Evolutionary conservation across 139 green algal species (phyloP).

Genomic region (Chlorella sorokiniana): DNA sequence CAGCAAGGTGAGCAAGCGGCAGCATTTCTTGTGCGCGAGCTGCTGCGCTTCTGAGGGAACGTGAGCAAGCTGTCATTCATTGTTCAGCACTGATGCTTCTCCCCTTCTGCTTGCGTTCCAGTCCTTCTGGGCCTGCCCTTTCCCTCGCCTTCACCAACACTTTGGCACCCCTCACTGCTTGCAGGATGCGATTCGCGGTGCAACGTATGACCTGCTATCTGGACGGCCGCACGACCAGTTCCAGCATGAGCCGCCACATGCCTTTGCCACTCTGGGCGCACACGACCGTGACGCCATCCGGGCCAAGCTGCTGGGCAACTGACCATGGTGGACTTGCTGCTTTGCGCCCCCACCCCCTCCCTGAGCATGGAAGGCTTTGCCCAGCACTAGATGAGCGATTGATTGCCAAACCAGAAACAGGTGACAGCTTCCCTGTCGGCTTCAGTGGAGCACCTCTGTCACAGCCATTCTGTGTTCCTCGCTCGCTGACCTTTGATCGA

Average conservation of each 20-base stretch:
- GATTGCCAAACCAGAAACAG: no score
- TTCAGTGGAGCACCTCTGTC: no score
- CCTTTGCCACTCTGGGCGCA: constrained; percentile 38
- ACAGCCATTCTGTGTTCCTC: no score
- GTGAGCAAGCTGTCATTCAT: no score
- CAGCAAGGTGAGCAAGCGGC: constrained; percentile 42
- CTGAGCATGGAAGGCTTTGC: no score
- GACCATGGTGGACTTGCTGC: not conserved
- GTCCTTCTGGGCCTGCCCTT: not conserved
- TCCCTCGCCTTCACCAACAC: not conserved
- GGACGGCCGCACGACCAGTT: constrained; percentile 43
- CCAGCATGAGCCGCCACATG: constrained; percentile 38
- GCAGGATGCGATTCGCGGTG: constrained; percentile 75
- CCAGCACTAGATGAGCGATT: no score
- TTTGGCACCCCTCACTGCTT: not conserved
- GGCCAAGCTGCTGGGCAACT: constrained; percentile 22
- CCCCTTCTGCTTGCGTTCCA: no score
- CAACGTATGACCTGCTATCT: constrained; percentile 68
- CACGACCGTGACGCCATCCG: constrained; percentile 30
- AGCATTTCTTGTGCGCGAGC: no score
- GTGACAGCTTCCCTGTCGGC: no score
- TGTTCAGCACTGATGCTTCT: no score
- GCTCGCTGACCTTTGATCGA: no score
- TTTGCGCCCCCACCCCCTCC: not conserved
- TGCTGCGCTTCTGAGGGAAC: no score